Evolutionary conservation across 1,139 yeast species (phyloP).

Genomic region (Blastobotrys malaysiensis): DNA sequence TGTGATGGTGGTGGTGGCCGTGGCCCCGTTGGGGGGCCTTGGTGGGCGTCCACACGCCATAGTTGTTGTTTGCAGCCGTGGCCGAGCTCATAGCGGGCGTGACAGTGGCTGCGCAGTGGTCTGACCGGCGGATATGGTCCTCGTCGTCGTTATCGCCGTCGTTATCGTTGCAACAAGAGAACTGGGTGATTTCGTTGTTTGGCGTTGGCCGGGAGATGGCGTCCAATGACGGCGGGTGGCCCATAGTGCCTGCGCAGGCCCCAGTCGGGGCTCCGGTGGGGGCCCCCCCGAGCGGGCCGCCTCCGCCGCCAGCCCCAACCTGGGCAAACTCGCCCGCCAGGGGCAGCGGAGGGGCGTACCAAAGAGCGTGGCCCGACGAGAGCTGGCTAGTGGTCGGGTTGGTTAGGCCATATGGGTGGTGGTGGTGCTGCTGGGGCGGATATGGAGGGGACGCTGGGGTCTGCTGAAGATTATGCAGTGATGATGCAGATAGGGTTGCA

Average conservation of each 20-base stretch:
- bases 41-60: conserved; percentile 8
- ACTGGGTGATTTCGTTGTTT: not conserved
- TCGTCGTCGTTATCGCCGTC: not conserved
- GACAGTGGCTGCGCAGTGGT: not conserved
- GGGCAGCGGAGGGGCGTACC: not conserved
- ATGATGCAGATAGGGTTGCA: not conserved
- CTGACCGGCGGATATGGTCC: not conserved
- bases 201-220: not conserved
- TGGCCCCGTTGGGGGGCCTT: conserved; percentile 5
- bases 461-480: not conserved
- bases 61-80: not conserved
- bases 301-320: not conserved
- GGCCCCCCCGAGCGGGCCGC: too few relatives aligned
- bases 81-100: not conserved
- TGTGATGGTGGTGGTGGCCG: not conserved
- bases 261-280: not conserved
- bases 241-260: not conserved
- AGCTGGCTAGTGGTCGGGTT: too few relatives aligned
- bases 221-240: not conserved
- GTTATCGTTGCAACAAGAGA: not conserved
- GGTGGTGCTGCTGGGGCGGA: not conserved
- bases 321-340: not conserved
- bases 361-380: not conserved
- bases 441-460: not conserved
- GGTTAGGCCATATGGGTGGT: not conserved